Evolutionary conservation across 495 filamentous ascomycete genomes (phyloP).

Genomic region (Aspergillus biplanus): DNA sequence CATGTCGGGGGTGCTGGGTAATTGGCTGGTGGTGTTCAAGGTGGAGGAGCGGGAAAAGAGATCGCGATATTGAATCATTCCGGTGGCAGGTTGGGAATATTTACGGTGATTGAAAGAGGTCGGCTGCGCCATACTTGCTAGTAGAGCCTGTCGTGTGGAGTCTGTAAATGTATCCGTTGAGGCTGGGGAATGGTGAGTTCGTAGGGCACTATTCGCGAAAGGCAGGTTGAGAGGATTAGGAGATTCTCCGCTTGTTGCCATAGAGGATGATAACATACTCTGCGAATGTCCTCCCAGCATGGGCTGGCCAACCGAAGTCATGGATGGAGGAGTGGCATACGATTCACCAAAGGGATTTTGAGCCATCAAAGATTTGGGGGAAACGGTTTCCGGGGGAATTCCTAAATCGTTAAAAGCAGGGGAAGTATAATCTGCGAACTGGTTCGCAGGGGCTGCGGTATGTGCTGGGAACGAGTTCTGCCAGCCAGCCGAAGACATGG

Average conservation of each 20-base stretch:
- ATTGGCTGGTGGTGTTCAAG: slow-evolving; percentile 54
- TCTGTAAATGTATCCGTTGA: slow-evolving; percentile 89
- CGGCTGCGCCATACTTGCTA: slow-evolving; percentile 79
- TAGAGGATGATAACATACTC: slow-evolving; percentile 60
- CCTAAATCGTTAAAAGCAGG: slow-evolving; percentile 47
- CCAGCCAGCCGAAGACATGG: slow-evolving; percentile 62
- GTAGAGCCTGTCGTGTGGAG: slow-evolving; percentile 84
- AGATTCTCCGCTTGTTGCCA: slow-evolving; percentile 59
- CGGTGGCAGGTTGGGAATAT: slow-evolving; percentile 72
- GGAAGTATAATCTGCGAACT: slow-evolving; percentile 63
- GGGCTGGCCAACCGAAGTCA: slow-evolving; percentile 60
- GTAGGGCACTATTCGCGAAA: slow-evolving; percentile 56
- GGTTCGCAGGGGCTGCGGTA: slow-evolving; percentile 58
- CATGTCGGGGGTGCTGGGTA: slow-evolving; percentile 90
- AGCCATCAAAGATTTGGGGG: slow-evolving; percentile 53
- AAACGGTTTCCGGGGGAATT: slow-evolving; percentile 48
- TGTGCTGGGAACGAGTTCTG: slow-evolving; percentile 67
- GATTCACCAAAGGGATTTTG: slow-evolving; percentile 49
- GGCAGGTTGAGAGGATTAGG: slow-evolving; percentile 57
- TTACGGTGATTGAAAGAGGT: slow-evolving; percentile 74
- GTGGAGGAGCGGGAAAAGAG: slow-evolving; percentile 49
- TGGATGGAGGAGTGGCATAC: slow-evolving; percentile 63
- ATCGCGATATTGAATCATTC: slow-evolving; percentile 46
- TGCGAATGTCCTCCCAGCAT: slow-evolving; percentile 54
- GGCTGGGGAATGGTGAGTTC: slow-evolving; percentile 65